Evolutionary conservation across 192 early-diverging fungal genomes (phyloP).

Genomic region (Geosiphon pyriformis): DNA sequence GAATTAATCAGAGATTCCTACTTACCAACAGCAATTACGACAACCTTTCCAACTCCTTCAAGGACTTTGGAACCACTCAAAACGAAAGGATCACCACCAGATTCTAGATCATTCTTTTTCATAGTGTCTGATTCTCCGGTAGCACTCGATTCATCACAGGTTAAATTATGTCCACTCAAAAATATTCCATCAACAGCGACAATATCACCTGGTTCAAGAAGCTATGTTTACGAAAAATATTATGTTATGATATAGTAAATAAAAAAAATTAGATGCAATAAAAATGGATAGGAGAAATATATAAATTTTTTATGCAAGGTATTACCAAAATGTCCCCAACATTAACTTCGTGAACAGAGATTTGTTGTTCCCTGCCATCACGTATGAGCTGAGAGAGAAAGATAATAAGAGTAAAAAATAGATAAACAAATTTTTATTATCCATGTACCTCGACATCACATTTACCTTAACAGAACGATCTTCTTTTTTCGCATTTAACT

Average conservation of each 20-base stretch:
- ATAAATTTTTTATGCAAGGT: too few species aligned
- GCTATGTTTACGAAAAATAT: too few species aligned
- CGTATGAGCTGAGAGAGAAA: conserved; percentile 44
- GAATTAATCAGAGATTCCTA: neutral
- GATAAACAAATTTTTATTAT: too few species aligned
- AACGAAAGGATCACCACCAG: conserved; percentile 66
- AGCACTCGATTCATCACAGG: conserved; percentile 82
- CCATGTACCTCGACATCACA: neutral
- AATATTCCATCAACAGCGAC: conserved; percentile 92
- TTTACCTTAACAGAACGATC: conserved; percentile 67
- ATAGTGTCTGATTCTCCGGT: conserved; percentile 90
- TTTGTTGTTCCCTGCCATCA: conserved; percentile 63
- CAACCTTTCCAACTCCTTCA: conserved; percentile 78
- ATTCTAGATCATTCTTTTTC: conserved; percentile 60
- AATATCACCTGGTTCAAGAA: conserved; percentile 87
- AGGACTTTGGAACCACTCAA: conserved; percentile 88
- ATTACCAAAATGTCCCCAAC: conserved; percentile 84
- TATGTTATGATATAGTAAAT: too few species aligned
- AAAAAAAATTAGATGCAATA: too few species aligned
- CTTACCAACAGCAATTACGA: conserved; percentile 80
- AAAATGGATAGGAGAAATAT: too few species aligned
- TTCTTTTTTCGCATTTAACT: conserved; percentile 82
- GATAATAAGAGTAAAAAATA: too few species aligned
- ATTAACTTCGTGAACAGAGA: conserved; percentile 75
- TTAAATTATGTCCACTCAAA: conserved; percentile 72